A percentile compares a stretch with the other conserved stretches of the same genome.
Conservation (phyloP, 192 early-diverging fungal genomes). For the Oehlia diaphana region DNA sequence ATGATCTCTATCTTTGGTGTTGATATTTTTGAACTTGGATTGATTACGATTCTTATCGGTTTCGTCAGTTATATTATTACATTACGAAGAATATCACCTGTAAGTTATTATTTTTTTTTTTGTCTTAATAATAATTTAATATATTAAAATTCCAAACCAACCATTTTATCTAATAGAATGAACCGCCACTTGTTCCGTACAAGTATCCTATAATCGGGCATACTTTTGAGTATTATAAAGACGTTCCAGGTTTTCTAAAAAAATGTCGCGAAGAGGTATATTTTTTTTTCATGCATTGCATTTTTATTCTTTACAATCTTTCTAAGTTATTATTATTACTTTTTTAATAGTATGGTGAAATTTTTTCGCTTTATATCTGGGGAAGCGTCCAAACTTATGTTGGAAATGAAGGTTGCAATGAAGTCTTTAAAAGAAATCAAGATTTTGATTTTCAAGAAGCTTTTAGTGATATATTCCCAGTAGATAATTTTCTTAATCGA, state of each 20-base stretch:
- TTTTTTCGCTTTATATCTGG: slow-evolving; percentile 10
- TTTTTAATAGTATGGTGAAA: slow-evolving; percentile 17
- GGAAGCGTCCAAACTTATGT: background rate
- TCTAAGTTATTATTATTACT: too few species aligned
- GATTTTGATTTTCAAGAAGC: slow-evolving; percentile 1
- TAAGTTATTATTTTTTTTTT: too few species aligned
- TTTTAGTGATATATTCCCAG: background rate
- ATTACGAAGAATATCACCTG: too few species aligned
- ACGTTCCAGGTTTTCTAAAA: background rate
- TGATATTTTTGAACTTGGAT: too few species aligned
- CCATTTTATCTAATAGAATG: slow-evolving; percentile 1
- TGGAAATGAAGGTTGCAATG: background rate
- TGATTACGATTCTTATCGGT: too few species aligned
- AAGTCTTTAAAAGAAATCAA: background rate
- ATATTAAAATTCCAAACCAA: too few species aligned
- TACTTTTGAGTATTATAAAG: slow-evolving; percentile 11
- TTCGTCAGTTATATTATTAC: too few species aligned
- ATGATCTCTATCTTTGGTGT: too few species aligned
- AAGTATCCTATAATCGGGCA: background rate
- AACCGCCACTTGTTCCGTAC: slow-evolving; percentile 19
- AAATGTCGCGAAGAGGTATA: slow-evolving; percentile 14
- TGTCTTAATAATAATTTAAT: too few species aligned
- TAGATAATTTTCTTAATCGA: background rate
- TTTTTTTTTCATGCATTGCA: background rate
- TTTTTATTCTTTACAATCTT: too few species aligned